Conservation (phyloP, 176 grass and related monocot species). For the Puccinellia tenuiflora region DNA sequence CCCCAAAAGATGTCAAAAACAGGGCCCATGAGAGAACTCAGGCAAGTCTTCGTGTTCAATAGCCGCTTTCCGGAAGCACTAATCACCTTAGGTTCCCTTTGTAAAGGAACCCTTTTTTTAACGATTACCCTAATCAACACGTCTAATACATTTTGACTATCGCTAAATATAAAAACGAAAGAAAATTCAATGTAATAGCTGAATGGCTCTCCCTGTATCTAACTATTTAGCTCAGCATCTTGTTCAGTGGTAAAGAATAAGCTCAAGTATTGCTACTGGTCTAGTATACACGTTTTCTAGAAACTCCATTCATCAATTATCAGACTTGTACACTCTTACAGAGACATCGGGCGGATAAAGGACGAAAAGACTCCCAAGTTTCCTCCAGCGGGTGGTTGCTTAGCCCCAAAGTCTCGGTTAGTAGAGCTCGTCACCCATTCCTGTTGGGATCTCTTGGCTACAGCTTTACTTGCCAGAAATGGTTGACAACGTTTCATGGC, state of each 20-base stretch:
- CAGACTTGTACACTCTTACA: neutral
- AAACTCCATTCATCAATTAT: neutral
- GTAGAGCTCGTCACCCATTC: conserved; percentile 13
- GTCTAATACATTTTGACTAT: neutral
- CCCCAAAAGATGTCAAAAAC: neutral
- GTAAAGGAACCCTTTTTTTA: no score
- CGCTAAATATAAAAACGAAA: neutral
- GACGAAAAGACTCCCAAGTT: neutral
- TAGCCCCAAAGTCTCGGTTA: conserved; percentile 29
- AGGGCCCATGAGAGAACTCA: neutral
- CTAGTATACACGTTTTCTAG: neutral
- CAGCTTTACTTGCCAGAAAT: conserved; percentile 25
- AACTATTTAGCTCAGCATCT: neutral
- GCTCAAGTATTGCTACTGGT: neutral
- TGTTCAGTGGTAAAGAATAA: neutral
- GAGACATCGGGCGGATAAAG: neutral
- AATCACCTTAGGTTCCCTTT: no score
- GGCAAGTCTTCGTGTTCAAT: neutral
- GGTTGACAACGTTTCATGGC: conserved; percentile 10
- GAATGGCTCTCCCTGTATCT: neutral
- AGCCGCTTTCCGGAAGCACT: neutral
- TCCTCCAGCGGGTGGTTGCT: conserved; percentile 37
- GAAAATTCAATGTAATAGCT: neutral
- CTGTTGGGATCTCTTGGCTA: neutral
- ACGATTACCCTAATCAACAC: neutral